Evolutionary conservation across 2,329 filamentous ascomycete species (phyloP).

Genomic region (Plectosphaerella sp.): DNA sequence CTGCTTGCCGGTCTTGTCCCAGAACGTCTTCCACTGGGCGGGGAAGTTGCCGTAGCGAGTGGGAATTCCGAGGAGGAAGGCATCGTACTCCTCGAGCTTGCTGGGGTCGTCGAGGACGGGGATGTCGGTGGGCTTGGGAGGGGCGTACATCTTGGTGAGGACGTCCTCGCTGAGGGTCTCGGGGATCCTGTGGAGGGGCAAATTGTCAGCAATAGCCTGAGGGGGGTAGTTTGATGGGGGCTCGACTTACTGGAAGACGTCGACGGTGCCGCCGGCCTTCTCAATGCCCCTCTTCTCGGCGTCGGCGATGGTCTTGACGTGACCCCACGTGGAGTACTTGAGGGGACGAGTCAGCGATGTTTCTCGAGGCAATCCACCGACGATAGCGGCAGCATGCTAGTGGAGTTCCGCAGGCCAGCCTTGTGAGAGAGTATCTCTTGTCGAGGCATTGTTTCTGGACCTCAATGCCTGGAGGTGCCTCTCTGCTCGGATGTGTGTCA

Average conservation of each 20-base stretch:
- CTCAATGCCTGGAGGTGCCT: too few relatives aligned
- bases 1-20: slow-evolving; percentile 84
- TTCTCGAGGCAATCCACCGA: neutral
- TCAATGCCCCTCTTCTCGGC: slow-evolving; percentile 89
- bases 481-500: too few relatives aligned
- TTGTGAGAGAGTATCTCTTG: too few relatives aligned
- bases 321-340: slow-evolving; percentile 92
- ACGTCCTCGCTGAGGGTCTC: slow-evolving; percentile 87
- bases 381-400: too few relatives aligned
- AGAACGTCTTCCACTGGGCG: slow-evolving; percentile 89
- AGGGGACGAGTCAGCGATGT: neutral
- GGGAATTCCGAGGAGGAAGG: slow-evolving; percentile 87
- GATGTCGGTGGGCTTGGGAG: slow-evolving; percentile 65
- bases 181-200: slow-evolving; percentile 49
- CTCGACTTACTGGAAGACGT: slow-evolving; percentile 69
- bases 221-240: neutral
- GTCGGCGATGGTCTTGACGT: slow-evolving; percentile 78
- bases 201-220: slow-evolving; percentile 1
- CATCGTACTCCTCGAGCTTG: slow-evolving; percentile 70
- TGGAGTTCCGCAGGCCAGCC: too few relatives aligned
- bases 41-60: slow-evolving; percentile 98
- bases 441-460: too few relatives aligned
- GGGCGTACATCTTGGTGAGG: slow-evolving; percentile 85
- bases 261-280: slow-evolving; percentile 75
- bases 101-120: slow-evolving; percentile 54